phyloP scores from a whole-genome alignment of 441 rosid species.

The Erysimum cheiri region DNA sequence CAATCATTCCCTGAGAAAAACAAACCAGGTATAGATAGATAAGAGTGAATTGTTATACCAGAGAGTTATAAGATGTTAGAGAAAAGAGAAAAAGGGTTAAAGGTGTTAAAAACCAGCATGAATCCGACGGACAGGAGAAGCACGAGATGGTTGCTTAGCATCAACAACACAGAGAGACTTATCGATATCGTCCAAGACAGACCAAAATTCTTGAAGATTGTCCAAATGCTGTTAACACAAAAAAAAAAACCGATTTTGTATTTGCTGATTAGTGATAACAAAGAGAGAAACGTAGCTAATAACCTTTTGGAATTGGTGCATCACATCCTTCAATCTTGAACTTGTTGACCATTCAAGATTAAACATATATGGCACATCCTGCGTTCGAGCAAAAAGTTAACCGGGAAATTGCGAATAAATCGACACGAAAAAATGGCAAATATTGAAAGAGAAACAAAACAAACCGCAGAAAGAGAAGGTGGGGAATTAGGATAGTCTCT shows the following conservation, averaged over 20 bases:
- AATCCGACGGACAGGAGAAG: constrained; percentile 54
- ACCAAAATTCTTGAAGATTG: constrained; percentile 74
- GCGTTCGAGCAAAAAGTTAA: constrained; percentile 28
- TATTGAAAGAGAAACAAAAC: constrained; percentile 35
- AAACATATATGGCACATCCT: constrained; percentile 72
- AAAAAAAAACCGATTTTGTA: too few relatives aligned
- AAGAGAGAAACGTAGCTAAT: constrained; percentile 27
- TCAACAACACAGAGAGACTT: constrained; percentile 61
- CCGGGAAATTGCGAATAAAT: neutral
- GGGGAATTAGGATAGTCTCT: constrained; percentile 60
- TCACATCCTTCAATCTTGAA: constrained; percentile 69
- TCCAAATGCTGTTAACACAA: constrained; percentile 66
- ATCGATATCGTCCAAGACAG: constrained; percentile 75
- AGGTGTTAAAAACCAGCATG: constrained; percentile 52
- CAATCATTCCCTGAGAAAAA: constrained; percentile 61
- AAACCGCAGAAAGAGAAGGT: constrained; percentile 71
- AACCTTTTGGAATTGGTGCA: constrained; percentile 68
- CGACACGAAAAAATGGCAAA: constrained; percentile 12
- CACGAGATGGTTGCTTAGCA: constrained; percentile 54
- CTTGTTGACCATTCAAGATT: constrained; percentile 60
- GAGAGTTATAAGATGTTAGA: constrained; percentile 6
- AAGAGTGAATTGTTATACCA: neutral
- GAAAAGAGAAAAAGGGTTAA: constrained; percentile 1
- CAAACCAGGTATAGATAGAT: constrained; percentile 13
- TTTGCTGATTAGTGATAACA: constrained; percentile 20